phyloP scores from a whole-genome alignment of 768 basidiomycete species.

The Symmetrospora coprosmae region DNA sequence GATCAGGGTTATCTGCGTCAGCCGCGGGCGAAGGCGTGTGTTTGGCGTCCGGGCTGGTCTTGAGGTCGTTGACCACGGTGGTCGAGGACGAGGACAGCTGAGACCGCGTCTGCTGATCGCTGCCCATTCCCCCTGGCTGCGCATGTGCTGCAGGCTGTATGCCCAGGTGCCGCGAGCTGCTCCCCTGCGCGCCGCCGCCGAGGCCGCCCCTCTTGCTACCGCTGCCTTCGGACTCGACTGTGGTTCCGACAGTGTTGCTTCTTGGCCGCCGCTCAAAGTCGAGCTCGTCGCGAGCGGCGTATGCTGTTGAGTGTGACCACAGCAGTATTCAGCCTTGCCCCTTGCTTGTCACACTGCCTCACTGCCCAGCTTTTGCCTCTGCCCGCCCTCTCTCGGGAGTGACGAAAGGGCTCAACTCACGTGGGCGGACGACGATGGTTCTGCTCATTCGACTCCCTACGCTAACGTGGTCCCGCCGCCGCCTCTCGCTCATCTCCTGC shows the following conservation, averaged over 20 bases:
- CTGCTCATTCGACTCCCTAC: constrained; percentile 13
- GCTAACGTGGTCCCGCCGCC: constrained; percentile 7
- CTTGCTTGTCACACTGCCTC: background rate
- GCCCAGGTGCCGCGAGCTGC: background rate
- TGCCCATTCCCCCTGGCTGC: background rate
- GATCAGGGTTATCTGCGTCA: no score
- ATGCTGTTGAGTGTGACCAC: background rate
- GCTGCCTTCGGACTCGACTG: no score
- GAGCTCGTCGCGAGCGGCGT: constrained; percentile 19
- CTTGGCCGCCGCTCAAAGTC: constrained; percentile 17
- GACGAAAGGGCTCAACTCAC: background rate
- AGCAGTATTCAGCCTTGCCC: no score
- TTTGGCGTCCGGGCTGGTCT: background rate
- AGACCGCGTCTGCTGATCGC: no score
- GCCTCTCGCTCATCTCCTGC: no score
- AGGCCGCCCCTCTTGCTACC: background rate
- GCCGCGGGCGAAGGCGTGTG: no score
- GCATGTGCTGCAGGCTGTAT: constrained; percentile 13
- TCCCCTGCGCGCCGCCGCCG: background rate
- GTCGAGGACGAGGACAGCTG: no score
- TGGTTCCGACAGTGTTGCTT: constrained; percentile 14
- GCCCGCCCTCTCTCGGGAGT: no score
- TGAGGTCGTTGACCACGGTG: background rate
- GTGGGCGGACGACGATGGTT: constrained; percentile 7
- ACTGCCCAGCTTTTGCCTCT: background rate